Percentiles rank a stretch among this genome's conserved stretches.
These are phyloP conservation scores for Clitoria ternatea DNA, from an alignment of 306 rosid species.

Conservation along the genomic window DNA sequence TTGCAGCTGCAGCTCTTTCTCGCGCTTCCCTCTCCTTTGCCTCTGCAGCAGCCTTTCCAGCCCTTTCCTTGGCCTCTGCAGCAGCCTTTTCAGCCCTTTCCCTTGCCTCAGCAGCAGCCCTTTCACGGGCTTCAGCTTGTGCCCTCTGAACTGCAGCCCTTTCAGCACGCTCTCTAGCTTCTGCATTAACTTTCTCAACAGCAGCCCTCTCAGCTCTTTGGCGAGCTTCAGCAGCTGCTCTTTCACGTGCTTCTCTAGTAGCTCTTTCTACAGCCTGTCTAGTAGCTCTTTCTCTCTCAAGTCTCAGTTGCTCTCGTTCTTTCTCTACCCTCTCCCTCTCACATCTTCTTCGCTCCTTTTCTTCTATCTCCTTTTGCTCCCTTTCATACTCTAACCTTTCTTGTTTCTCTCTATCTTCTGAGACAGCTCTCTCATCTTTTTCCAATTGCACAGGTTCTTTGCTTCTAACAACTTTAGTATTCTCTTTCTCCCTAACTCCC, in stretches of 20 bases:
- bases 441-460: constrained; percentile 62
- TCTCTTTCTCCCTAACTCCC: constrained; percentile 86
- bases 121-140: constrained; percentile 91
- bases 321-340: constrained; percentile 63
- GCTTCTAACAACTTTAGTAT: constrained; percentile 61
- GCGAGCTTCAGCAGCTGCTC: constrained; percentile 88
- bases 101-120: constrained; percentile 92
- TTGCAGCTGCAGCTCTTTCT: constrained; percentile 40
- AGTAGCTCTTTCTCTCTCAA: constrained; percentile 70
- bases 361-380: constrained; percentile 72
- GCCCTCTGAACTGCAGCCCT: constrained; percentile 93
- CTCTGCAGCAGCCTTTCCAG: constrained; percentile 82
- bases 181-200: constrained; percentile 80
- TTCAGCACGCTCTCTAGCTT: constrained; percentile 92
- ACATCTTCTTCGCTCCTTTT: constrained; percentile 50
- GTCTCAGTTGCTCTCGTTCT: constrained; percentile 63
- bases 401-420: constrained; percentile 48
- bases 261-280: constrained; percentile 99
- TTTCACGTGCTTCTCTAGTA: constrained; percentile 96
- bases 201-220: constrained; percentile 84
- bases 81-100: constrained; percentile 88
- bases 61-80: constrained; percentile 78
- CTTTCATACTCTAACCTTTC: constrained; percentile 63
- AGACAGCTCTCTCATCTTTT: constrained; percentile 48
- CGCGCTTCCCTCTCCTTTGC: constrained; percentile 46